Evolutionary conservation across 768 basidiomycete species (phyloP).

Genomic region (Tylopilus plumbeoviolaceoides): DNA sequence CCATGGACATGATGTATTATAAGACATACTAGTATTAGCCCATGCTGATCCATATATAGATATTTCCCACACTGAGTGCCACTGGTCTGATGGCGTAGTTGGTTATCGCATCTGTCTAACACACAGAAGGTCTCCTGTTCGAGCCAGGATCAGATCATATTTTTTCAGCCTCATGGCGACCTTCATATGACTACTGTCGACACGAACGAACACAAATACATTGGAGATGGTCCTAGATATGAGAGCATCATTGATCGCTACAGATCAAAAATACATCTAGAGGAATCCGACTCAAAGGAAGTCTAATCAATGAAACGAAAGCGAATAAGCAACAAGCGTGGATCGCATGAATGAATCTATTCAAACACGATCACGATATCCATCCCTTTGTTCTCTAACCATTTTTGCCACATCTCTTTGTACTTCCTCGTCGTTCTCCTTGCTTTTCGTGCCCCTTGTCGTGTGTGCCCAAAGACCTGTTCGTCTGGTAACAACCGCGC

Average conservation of each 20-base stretch:
- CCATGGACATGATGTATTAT: too few species aligned
- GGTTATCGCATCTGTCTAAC: slow-evolving; percentile 84
- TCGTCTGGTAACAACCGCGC: slow-evolving; percentile 37
- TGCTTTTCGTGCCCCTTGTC: not conserved
- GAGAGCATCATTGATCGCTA: too few species aligned
- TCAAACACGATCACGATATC: slow-evolving; percentile 35
- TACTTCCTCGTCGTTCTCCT: slow-evolving; percentile 26
- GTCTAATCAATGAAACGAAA: not conserved
- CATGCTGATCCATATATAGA: too few species aligned
- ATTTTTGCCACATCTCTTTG: slow-evolving; percentile 35
- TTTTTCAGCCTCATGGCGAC: not conserved
- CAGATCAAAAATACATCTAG: too few species aligned
- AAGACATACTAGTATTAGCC: too few species aligned
- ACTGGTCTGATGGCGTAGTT: slow-evolving; percentile 64
- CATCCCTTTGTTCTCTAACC: slow-evolving; percentile 35
- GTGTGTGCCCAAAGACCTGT: slow-evolving; percentile 27
- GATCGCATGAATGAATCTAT: slow-evolving; percentile 6
- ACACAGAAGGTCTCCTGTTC: slow-evolving; percentile 38
- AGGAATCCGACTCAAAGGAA: too few species aligned
- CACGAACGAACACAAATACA: too few species aligned
- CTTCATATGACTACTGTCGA: too few species aligned
- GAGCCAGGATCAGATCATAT: slow-evolving; percentile 19
- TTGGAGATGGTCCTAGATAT: too few species aligned
- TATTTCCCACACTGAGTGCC: not conserved
- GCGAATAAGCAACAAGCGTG: not conserved